Base-by-base conservation (phyloP, 2,329 filamentous ascomycete species). In the Cercospora zeina region DNA sequence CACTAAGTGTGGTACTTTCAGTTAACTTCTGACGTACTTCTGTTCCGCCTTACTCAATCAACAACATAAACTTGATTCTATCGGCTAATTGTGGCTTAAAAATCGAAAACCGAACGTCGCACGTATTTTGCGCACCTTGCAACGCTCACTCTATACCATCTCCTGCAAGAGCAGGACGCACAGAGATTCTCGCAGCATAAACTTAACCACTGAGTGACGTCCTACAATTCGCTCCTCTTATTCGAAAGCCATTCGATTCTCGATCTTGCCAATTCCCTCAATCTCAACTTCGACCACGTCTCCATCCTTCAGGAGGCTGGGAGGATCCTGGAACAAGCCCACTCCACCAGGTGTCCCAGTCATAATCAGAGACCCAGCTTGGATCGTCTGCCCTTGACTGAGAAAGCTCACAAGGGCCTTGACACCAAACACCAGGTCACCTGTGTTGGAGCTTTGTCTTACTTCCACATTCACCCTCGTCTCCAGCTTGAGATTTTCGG, bases 391-490 rank as follows among this genome's bases (percentile, higher is more conserved):
- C 0, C 76, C 76, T 42, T 69, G 69, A n/a, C 68, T 70, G 50
- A 75, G 54, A 59, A 73, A 75, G 30, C 62, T 67, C n/a, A 76
- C 65, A 36, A 76, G 56, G 33, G 76, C 71, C 1, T 72, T 69
- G 10, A 76, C 75, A 4, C 76, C 76, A 65, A 83, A 83, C 0
- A 81, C 68, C n/a, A 83, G 66, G 65, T 83, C 80, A 0, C 66
- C 66, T 1, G 78, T 69, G 3, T 62, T 61, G 30, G 74, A 71
- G 34, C 68, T 59, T 72, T 85, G 83, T 49, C 82, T 77, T 8
- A 78, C 66, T 61, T 79, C 72, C 0, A 80, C 80, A 67, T 85
- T 83, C n/a, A 84, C 75, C 13, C 72, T 77, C 0, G 81, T 84
- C 67, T 71, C 71, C 4, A 85, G 67, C 0, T 73, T 69, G 37